A percentile compares a stretch with the other conserved stretches of the same genome.
Evolutionary conservation across 495 filamentous ascomycete species (phyloP).

Genomic region (Daldinia concentrica): DNA sequence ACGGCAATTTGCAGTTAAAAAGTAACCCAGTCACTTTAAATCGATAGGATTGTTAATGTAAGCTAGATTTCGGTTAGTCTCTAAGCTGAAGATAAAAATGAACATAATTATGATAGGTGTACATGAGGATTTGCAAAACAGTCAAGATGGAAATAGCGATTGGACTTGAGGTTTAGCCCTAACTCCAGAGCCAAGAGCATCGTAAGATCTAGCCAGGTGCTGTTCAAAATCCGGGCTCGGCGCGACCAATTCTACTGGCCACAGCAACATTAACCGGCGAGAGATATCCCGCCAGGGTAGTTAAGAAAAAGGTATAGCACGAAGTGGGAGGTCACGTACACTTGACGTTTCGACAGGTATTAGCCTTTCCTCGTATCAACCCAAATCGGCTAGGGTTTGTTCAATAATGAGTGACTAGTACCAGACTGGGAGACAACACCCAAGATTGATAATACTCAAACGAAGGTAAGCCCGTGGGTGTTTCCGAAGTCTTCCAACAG

Average conservation of each 20-base stretch:
- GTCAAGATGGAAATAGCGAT: conserved; percentile 32
- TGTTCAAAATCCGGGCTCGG: conserved; percentile 24
- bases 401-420: conserved; percentile 24
- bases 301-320: conserved; percentile 41
- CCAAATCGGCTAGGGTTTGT: conserved; percentile 28
- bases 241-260: conserved; percentile 37
- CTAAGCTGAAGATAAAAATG: conserved; percentile 23
- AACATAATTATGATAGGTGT: conserved; percentile 29
- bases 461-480: conserved; percentile 19
- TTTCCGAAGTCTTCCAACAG: conserved; percentile 33
- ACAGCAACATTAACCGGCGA: conserved; percentile 40
- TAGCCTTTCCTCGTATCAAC: conserved; percentile 30
- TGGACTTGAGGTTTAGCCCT: conserved; percentile 31
- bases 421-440: conserved; percentile 25
- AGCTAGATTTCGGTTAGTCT: conserved; percentile 27
- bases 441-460: conserved; percentile 34
- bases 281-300: conserved; percentile 47
- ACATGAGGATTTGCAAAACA: conserved; percentile 18
- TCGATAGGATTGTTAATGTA: conserved; percentile 19
- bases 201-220: conserved; percentile 45
- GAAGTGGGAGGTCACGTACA: conserved; percentile 50
- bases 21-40: conserved; percentile 36
- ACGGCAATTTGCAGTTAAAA: conserved; percentile 23
- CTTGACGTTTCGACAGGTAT: conserved; percentile 51
- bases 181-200: conserved; percentile 23